Conservation (phyloP, 176 grass and related monocot species). For the Hsuehochloa calcarea region DNA sequence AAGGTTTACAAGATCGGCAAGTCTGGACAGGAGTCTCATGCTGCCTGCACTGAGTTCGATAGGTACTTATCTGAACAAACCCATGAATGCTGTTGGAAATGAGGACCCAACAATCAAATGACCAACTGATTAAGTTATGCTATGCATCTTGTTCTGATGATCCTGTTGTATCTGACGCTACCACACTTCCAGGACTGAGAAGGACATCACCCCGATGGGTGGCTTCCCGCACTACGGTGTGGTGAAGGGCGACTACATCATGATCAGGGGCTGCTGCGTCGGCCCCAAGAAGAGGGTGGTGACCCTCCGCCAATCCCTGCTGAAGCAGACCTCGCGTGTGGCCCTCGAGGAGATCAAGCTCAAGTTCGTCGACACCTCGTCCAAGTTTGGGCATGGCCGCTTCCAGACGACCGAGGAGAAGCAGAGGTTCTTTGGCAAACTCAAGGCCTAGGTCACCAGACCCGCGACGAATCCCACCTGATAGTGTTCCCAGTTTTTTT, state of each 20-base stretch:
- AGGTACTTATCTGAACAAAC: constrained; percentile 32
- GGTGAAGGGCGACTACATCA: constrained; percentile 83
- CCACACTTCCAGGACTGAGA: constrained; percentile 64
- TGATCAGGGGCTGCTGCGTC: constrained; percentile 92
- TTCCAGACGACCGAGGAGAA: constrained; percentile 97
- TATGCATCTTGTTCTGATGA: background rate
- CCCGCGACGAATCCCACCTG: background rate
- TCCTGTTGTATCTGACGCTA: background rate
- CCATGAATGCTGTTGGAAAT: background rate
- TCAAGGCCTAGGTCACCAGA: constrained; percentile 43
- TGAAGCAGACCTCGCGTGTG: constrained; percentile 83
- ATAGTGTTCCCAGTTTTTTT: constrained; percentile 8
- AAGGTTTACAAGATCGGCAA: constrained; percentile 97
- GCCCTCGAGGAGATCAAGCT: constrained; percentile 97
- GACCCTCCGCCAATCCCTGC: constrained; percentile 79
- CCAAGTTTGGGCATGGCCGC: constrained; percentile 90
- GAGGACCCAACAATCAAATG: background rate
- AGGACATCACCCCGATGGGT: constrained; percentile 94
- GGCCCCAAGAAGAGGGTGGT: constrained; percentile 96
- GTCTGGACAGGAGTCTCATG: constrained; percentile 63
- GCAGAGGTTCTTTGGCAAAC: constrained; percentile 67
- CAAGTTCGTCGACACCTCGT: constrained; percentile 94
- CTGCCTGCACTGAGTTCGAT: constrained; percentile 73
- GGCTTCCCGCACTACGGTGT: constrained; percentile 93
- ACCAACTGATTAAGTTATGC: background rate